phyloP scores from a whole-genome alignment of 2,329 filamentous ascomycete species.

The Cladosporium sp. region DNA sequence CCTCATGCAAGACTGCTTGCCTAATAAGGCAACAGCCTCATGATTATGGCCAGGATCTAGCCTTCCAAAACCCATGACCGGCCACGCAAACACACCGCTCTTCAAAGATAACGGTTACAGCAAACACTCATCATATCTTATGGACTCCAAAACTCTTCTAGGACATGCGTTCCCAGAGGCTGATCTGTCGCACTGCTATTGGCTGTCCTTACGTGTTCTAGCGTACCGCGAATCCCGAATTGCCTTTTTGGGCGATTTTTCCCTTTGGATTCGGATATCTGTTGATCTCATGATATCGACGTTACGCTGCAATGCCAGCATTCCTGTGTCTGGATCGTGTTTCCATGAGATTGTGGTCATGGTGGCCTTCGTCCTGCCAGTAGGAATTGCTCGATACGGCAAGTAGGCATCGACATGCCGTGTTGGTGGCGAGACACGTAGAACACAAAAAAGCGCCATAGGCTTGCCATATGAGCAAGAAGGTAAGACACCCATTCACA shows the following conservation, averaged over 20 bases:
- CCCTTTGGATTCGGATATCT: conserved; percentile 14
- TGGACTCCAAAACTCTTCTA: conserved; percentile 18
- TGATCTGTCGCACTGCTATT: conserved; percentile 11
- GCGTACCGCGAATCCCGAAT: conserved; percentile 12
- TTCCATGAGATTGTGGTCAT: conserved; percentile 7
- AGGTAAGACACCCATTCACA: conserved; percentile 7
- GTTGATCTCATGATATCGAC: conserved; percentile 17
- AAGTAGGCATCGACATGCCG: background rate
- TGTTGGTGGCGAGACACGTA: conserved; percentile 5
- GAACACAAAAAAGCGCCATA: conserved; percentile 15
- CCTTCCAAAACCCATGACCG: background rate
- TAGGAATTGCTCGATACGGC: conserved; percentile 10
- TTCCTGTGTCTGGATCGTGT: conserved; percentile 17
- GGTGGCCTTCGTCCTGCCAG: background rate
- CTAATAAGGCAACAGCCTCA: background rate
- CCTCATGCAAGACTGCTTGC: background rate
- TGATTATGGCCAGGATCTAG: background rate
- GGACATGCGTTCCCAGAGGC: conserved; percentile 15
- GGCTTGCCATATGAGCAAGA: background rate
- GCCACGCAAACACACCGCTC: background rate
- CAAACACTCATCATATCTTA: conserved; percentile 7
- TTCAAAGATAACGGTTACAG: conserved; percentile 5
- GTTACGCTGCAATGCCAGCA: conserved; percentile 4
- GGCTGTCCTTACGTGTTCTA: conserved; percentile 7
- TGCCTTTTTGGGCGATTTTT: conserved; percentile 16